Evolutionary conservation across 352 stramenopile genomes (phyloP).

Genomic region (Phytophthora cajani): DNA sequence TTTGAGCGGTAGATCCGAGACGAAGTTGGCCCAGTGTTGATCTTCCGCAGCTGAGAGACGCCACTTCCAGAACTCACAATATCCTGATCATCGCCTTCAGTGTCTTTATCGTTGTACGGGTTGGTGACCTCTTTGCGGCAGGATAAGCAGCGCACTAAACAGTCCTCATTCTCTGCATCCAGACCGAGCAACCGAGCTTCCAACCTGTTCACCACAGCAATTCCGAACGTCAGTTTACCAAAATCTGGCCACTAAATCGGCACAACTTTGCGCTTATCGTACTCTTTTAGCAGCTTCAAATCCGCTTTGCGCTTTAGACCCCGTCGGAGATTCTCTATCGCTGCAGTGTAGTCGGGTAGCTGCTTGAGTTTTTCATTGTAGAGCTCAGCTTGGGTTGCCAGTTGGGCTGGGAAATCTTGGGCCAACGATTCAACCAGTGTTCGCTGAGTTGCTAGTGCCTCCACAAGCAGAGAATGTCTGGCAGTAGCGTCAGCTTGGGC

Average conservation of each 20-base stretch:
- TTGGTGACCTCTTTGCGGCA: slow-evolving; percentile 71
- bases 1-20: slow-evolving; percentile 70
- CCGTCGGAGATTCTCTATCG: slow-evolving; percentile 54
- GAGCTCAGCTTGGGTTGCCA: slow-evolving; percentile 38
- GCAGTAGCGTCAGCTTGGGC: slow-evolving; percentile 38
- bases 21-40: slow-evolving; percentile 59
- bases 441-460: slow-evolving; percentile 41
- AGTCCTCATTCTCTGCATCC: slow-evolving; percentile 64
- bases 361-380: slow-evolving; percentile 54
- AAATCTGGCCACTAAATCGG: neutral
- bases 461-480: slow-evolving; percentile 39
- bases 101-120: slow-evolving; percentile 20
- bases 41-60: slow-evolving; percentile 40
- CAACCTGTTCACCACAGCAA: slow-evolving; percentile 36
- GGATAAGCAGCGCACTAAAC: slow-evolving; percentile 70
- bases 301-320: slow-evolving; percentile 64
- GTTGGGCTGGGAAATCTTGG: slow-evolving; percentile 32
- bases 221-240: neutral
- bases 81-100: slow-evolving; percentile 30
- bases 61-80: slow-evolving; percentile 10
- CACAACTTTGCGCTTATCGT: slow-evolving; percentile 8
- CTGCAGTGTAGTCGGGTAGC: slow-evolving; percentile 48
- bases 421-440: slow-evolving; percentile 37
- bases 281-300: slow-evolving; percentile 73
- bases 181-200: slow-evolving; percentile 58